phyloP scores from a whole-genome alignment of 768 basidiomycete species.

The Leccinellum rugosiceps region DNA sequence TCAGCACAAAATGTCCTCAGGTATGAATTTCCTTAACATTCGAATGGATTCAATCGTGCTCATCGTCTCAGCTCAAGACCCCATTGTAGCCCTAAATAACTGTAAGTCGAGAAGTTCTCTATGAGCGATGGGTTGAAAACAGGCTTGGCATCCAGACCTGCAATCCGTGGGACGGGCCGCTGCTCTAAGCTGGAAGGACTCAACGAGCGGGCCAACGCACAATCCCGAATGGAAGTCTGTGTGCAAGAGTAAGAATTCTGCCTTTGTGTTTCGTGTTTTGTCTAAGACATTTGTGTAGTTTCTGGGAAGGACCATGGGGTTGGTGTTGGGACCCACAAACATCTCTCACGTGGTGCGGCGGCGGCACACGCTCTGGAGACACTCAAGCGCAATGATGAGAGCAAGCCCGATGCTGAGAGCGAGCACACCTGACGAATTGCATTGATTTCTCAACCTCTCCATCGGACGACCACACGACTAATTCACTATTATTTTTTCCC shows the following conservation, averaged over 20 bases:
- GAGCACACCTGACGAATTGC: slow-evolving; percentile 12
- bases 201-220: slow-evolving; percentile 41
- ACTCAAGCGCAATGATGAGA: slow-evolving; percentile 28
- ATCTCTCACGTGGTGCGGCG: slow-evolving; percentile 46
- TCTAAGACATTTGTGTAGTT: slow-evolving; percentile 38
- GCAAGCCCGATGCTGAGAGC: slow-evolving; percentile 19
- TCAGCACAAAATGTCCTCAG: slow-evolving; percentile 21
- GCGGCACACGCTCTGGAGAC: slow-evolving; percentile 33
- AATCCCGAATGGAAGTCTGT: slow-evolving; percentile 51
- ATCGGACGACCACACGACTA: not conserved
- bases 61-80: slow-evolving; percentile 24
- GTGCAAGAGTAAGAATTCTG: slow-evolving; percentile 51
- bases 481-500: not conserved
- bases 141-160: slow-evolving; percentile 41
- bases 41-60: slow-evolving; percentile 3
- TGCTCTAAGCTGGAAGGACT: slow-evolving; percentile 56
- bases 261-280: slow-evolving; percentile 1
- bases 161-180: slow-evolving; percentile 42
- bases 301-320: slow-evolving; percentile 45
- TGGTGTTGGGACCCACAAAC: slow-evolving; percentile 51
- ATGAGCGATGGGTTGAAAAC: not conserved
- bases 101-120: slow-evolving; percentile 27
- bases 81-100: slow-evolving; percentile 39
- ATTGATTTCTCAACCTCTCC: not conserved
- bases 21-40: slow-evolving; percentile 8